phyloP scores from a whole-genome alignment of 2,329 filamentous ascomycete genomes.

The Beauveria varroae region DNA sequence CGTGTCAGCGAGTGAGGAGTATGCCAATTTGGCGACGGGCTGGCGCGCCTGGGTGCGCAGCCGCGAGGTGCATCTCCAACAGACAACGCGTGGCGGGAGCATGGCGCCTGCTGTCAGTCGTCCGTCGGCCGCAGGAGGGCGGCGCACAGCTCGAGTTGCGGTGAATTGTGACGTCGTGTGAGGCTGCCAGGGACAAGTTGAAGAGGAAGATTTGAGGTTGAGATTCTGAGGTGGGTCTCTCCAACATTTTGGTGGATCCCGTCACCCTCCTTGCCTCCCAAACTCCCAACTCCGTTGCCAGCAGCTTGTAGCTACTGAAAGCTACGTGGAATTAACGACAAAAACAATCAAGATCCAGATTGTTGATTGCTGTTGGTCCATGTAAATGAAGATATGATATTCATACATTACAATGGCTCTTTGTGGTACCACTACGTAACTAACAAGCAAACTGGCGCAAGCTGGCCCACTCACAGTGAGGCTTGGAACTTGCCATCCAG shows the following conservation, averaged over 20 bases:
- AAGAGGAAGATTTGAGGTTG: not conserved
- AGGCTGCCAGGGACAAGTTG: not conserved
- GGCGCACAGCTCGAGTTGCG: not conserved
- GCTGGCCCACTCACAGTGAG: not conserved
- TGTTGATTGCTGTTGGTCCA: not conserved
- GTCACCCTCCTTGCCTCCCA: not conserved
- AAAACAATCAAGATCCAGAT: not conserved
- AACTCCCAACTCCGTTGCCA: too few relatives aligned
- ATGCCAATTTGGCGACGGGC: constrained; percentile 6
- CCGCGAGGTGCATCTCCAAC: constrained; percentile 27
- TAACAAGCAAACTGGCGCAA: not conserved
- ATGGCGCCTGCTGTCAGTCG: constrained; percentile 17
- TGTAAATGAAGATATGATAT: not conserved
- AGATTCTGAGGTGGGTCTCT: constrained; percentile 2
- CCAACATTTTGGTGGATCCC: not conserved
- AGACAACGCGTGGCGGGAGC: constrained; percentile 27
- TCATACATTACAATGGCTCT: not conserved
- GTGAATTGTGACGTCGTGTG: not conserved
- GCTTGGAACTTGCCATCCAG: constrained; percentile 34
- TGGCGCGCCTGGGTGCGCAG: constrained; percentile 15
- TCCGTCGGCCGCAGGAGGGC: not conserved
- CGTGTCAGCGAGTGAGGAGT: constrained; percentile 2
- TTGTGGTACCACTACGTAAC: not conserved
- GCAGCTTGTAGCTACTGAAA: not conserved
- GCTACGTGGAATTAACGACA: not conserved